Evolutionary conservation across 768 basidiomycete species (phyloP).

Genomic region (Pluteus cervinus): DNA sequence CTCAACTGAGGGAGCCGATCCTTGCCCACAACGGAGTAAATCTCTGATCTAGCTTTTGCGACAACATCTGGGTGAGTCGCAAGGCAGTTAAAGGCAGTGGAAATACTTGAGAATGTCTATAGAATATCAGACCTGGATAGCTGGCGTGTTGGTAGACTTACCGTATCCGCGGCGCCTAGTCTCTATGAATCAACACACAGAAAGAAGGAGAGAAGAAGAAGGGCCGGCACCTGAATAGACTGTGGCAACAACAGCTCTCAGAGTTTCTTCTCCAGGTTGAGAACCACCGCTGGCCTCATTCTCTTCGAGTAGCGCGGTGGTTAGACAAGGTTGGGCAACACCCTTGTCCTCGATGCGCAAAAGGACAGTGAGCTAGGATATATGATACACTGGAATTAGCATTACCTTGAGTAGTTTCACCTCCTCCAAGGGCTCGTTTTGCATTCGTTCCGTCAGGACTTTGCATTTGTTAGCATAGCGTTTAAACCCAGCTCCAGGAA

Average conservation of each 20-base stretch:
- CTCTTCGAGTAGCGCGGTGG: slow-evolving; percentile 7
- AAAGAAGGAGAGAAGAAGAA: background rate
- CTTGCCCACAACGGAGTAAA: slow-evolving; percentile 28
- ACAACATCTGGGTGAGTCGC: slow-evolving; percentile 35
- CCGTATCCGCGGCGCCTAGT: slow-evolving; percentile 14
- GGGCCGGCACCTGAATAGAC: slow-evolving; percentile 20
- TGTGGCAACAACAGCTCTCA: slow-evolving; percentile 23
- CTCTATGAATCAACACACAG: background rate
- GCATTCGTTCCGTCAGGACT: too few relatives aligned
- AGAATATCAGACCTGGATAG: too few relatives aligned
- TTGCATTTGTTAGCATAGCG: slow-evolving; percentile 22
- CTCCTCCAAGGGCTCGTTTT: too few relatives aligned
- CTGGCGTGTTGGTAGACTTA: too few relatives aligned
- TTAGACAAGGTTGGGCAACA: slow-evolving; percentile 5
- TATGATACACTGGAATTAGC: too few relatives aligned
- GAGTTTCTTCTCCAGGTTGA: slow-evolving; percentile 14
- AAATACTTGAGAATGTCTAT: too few relatives aligned
- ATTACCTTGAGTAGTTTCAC: too few relatives aligned
- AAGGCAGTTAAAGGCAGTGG: too few relatives aligned
- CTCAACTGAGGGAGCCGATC: slow-evolving; percentile 30
- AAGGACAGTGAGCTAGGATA: slow-evolving; percentile 22
- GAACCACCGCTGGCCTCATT: slow-evolving; percentile 1
- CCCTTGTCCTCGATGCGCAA: slow-evolving; percentile 15
- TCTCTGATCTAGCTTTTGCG: slow-evolving; percentile 29
- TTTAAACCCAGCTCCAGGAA: slow-evolving; percentile 57